Evolutionary conservation across 2,329 filamentous ascomycete species (phyloP), one percentile per base, ranked within the genome.

Genomic region (Pseudocercospora crystallina): DNA sequence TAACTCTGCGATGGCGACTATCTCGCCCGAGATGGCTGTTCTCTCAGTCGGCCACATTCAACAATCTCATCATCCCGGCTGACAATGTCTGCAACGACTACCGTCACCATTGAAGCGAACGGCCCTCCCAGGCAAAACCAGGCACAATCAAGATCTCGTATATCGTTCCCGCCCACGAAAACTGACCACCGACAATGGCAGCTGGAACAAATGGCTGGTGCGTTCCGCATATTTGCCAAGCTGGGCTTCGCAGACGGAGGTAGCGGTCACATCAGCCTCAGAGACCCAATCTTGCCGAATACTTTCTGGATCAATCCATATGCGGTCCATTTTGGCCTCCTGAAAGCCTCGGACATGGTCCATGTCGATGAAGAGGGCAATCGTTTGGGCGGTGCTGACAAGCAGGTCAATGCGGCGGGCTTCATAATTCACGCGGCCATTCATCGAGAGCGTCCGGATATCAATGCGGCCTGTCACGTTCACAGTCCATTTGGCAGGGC

Each of bases 401-500:
- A 65, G 59, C 12, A 80, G 78, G 62, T 58, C 43, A 58, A 58
- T 31, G 33, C 52, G 10, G 54, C 57, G 5, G 57, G 50, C 12
- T 59, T 59, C 46, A 44, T 43, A 5, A 59, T 59, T 33, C 57
- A 59, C 47, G 29, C 26, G 2, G 44, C 48, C 11, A 54, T 57
- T 12, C 57, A 59, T 30, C 46, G 39, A 30, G 52, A 48, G 8
- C 44, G 53, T 11, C 55, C 55, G 10, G 55, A 58, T 30, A 38
- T 58, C 12, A 51, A 58, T 26, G 52, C 55, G 68, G 72, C 71
- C 7, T 75, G 72, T 46, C 71, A 73, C 56, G 68, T 69, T n/a
- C 73, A 75, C 49, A 68, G 62, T n/a, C 67, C 70, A 1, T 66
- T 69, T 46, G 73, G 73, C 5, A 73, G 72, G 48, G 72, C 72